Evolutionary conservation across 768 basidiomycete species (phyloP).

Genomic region (Leucosporidium yakuticum): DNA sequence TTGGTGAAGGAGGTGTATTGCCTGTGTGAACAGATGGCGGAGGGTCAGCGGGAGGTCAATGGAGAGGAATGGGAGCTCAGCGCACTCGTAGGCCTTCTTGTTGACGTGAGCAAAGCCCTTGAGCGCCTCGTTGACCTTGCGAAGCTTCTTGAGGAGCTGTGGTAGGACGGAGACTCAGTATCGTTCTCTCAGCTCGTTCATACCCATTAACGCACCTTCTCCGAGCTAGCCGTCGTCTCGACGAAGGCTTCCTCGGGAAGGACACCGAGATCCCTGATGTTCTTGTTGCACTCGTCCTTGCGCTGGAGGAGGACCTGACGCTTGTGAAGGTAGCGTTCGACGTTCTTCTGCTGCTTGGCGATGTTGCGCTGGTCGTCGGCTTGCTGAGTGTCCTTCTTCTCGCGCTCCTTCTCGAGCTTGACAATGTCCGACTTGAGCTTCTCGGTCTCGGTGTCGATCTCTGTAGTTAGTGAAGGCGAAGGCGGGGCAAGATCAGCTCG

Average conservation of each 20-base stretch:
- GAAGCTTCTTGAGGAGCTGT: conserved; percentile 88
- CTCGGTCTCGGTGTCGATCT: conserved; percentile 43
- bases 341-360: conserved; percentile 87
- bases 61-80: neutral
- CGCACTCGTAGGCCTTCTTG: conserved; percentile 88
- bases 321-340: conserved; percentile 89
- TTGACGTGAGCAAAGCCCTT: conserved; percentile 98
- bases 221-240: conserved; percentile 65
- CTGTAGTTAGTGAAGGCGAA: conserved; percentile 53
- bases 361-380: conserved; percentile 78
- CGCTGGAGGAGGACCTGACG: conserved; percentile 73
- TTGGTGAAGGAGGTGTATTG: conserved; percentile 98
- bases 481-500: neutral
- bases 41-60: neutral
- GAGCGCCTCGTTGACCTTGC: conserved; percentile 80
- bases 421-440: conserved; percentile 22
- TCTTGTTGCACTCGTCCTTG: conserved; percentile 90
- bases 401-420: conserved; percentile 49
- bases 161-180: neutral
- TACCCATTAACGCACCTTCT: conserved; percentile 56
- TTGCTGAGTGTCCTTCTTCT: conserved; percentile 73
- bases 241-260: conserved; percentile 95
- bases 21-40: neutral
- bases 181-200: too few relatives aligned
- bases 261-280: conserved; percentile 91